phyloP scores from a whole-genome alignment of 2,329 filamentous ascomycete species.

The Diaporthe eres region DNA sequence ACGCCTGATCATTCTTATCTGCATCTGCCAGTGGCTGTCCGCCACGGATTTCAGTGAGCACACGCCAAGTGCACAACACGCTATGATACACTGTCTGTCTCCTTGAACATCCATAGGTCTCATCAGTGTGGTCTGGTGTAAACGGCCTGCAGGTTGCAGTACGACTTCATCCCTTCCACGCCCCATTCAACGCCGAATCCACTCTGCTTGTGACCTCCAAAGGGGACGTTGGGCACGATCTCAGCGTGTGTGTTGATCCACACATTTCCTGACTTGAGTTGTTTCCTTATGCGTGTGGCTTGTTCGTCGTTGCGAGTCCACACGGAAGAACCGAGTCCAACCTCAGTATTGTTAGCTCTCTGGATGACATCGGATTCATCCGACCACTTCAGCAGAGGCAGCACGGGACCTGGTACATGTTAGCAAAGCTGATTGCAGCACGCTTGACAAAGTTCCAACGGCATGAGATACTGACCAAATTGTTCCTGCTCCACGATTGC shows the following conservation, averaged over 20 bases:
- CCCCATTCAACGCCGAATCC: slow-evolving; percentile 24
- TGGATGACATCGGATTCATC: slow-evolving; percentile 61
- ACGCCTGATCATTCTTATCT: neutral
- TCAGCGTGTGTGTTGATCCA: slow-evolving; percentile 61
- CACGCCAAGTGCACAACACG: neutral
- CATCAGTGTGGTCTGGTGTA: slow-evolving; percentile 2
- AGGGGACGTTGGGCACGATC: slow-evolving; percentile 46
- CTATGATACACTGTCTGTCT: neutral
- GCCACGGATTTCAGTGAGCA: neutral
- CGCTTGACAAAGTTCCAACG: neutral
- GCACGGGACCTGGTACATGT: slow-evolving; percentile 52
- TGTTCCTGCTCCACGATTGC: slow-evolving; percentile 69
- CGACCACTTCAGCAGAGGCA: slow-evolving; percentile 60
- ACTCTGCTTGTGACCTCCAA: slow-evolving; percentile 26
- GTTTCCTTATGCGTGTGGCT: slow-evolving; percentile 61
- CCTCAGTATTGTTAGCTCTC: slow-evolving; percentile 62
- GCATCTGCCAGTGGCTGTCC: neutral
- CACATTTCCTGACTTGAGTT: slow-evolving; percentile 66
- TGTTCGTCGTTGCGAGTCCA: slow-evolving; percentile 64
- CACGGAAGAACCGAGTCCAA: slow-evolving; percentile 67
- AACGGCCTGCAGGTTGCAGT: slow-evolving; percentile 4
- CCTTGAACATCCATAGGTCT: neutral
- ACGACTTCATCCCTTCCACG: slow-evolving; percentile 8
- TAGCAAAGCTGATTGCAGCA: neutral
- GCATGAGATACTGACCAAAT: slow-evolving; percentile 47